phyloP scores from a whole-genome alignment of 441 rosid species.

The Brassica balearica region DNA sequence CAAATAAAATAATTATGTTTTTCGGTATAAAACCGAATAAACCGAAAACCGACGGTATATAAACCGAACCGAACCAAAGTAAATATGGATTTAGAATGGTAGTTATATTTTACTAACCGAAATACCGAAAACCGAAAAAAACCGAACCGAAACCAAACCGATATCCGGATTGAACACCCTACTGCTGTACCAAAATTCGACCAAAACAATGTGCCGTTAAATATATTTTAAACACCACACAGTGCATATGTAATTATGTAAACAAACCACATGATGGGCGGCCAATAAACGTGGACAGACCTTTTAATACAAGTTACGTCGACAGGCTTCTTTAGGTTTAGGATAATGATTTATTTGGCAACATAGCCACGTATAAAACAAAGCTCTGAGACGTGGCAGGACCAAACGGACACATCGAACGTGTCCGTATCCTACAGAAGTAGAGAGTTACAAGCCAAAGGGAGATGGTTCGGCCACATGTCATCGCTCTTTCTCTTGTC shows the following conservation, averaged over 20 bases:
- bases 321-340: conserved; percentile 21
- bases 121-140: no score
- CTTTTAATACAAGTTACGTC: conserved; percentile 11
- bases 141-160: no score
- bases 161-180: no score
- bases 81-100: no score
- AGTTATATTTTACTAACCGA: no score
- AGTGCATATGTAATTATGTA: neutral
- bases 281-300: conserved; percentile 18
- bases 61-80: no score
- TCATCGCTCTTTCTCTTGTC: conserved; percentile 24
- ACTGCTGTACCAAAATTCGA: neutral
- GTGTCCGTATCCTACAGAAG: conserved; percentile 41
- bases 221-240: conserved; percentile 13
- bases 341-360: conserved; percentile 30
- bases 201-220: conserved; percentile 8
- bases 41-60: no score
- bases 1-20: no score
- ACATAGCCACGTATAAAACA: conserved; percentile 38
- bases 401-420: conserved; percentile 10
- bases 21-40: no score
- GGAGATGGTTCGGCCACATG: conserved; percentile 30
- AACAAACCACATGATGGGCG: conserved; percentile 4
- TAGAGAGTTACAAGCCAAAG: conserved; percentile 22
- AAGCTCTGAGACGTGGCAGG: conserved; percentile 40